These are phyloP conservation scores for Pestalotiopsis sp. DNA, from an alignment of 2,329 filamentous ascomycete genomes.

Conservation along the genomic window DNA sequence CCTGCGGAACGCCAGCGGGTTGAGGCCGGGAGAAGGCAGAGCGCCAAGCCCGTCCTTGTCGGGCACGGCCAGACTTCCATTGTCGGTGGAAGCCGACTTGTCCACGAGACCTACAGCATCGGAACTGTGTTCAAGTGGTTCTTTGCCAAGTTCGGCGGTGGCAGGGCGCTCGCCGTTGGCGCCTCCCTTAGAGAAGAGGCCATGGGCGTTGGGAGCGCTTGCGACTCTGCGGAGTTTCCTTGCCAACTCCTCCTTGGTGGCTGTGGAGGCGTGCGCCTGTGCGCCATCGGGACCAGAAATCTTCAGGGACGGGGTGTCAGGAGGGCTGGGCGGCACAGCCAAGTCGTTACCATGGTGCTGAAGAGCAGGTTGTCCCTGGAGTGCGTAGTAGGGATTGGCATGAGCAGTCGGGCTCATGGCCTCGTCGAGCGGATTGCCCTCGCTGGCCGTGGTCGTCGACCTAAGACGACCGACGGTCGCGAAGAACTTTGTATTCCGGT, in stretches of 20 bases:
- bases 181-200: constrained; percentile 72
- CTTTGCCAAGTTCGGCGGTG: constrained; percentile 85
- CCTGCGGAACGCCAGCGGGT: constrained; percentile 79
- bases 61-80: constrained; percentile 42
- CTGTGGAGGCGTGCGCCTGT: constrained; percentile 70
- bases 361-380: constrained; percentile 90
- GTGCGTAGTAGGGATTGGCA: constrained; percentile 96
- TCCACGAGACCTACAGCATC: constrained; percentile 53
- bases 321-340: constrained; percentile 89
- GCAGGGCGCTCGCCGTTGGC: constrained; percentile 70
- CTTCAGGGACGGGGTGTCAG: constrained; percentile 83
- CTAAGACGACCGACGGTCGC: constrained; percentile 84
- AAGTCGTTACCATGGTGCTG: constrained; percentile 88
- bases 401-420: constrained; percentile 87
- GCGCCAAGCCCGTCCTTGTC: constrained; percentile 58
- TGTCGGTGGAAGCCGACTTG: constrained; percentile 41
- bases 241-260: constrained; percentile 91
- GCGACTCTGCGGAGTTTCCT: constrained; percentile 91
- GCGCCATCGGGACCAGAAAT: constrained; percentile 68
- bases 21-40: constrained; percentile 69
- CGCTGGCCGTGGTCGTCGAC: constrained; percentile 88
- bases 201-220: constrained; percentile 95
- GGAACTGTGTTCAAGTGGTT: constrained; percentile 68
- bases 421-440: constrained; percentile 89
- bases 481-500: constrained; percentile 86